Conservation (phyloP, 2,329 filamentous ascomycete species). For the Xylaria sp. region DNA sequence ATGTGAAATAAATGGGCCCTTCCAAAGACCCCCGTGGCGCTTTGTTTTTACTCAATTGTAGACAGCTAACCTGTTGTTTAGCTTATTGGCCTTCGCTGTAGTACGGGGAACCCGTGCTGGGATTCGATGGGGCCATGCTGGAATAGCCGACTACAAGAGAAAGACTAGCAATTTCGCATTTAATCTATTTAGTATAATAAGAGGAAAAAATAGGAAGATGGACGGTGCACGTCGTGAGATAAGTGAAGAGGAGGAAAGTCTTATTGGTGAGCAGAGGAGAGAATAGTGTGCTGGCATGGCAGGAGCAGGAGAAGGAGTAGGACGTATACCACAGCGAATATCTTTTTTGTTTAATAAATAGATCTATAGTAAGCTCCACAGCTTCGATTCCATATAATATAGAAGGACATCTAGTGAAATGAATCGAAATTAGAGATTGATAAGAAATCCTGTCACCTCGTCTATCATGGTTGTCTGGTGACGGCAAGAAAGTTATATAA, state of each 20-base stretch:
- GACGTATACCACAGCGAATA: background rate
- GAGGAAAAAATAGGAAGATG: background rate
- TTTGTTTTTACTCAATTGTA: background rate
- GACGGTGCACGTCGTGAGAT: background rate
- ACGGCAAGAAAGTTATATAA: background rate
- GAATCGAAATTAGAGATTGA: background rate
- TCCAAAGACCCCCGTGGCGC: background rate
- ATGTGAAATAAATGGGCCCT: background rate
- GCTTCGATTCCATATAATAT: background rate
- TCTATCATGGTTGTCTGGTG: background rate
- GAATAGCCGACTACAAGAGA: slow-evolving; percentile 5
- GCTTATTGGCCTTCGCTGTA: background rate
- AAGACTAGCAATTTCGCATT: background rate
- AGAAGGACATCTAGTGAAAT: background rate
- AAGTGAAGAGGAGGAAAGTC: slow-evolving; percentile 17
- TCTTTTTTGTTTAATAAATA: background rate
- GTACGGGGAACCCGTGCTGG: background rate
- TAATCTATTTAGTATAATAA: background rate
- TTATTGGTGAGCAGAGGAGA: slow-evolving; percentile 12
- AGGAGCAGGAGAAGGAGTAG: background rate
- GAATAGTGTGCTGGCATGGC: background rate
- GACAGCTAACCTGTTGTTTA: background rate
- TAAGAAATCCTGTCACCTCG: background rate
- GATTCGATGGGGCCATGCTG: slow-evolving; percentile 5
- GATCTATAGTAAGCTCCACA: background rate